A percentile compares a stretch with the other conserved stretches of the same genome.
phyloP scores from a whole-genome alignment of 1,139 yeast species.

The Petasospora fabianii region DNA sequence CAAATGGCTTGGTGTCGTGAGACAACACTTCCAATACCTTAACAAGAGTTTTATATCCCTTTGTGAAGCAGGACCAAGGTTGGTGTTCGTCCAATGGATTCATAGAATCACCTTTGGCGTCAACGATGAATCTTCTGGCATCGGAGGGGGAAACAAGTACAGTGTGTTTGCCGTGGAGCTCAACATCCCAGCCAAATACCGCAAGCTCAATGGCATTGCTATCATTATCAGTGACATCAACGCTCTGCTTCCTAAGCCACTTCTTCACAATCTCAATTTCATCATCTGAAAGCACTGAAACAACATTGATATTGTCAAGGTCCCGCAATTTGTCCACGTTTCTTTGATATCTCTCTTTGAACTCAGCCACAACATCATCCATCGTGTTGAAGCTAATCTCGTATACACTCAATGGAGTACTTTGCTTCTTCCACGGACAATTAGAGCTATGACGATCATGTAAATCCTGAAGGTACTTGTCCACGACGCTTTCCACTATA shows the following conservation, averaged over 20 bases:
- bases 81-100: conserved; percentile 32
- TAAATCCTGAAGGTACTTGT: conserved; percentile 13
- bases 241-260: conserved; percentile 11
- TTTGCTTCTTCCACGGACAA: conserved; percentile 25
- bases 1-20: not conserved
- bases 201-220: conserved; percentile 14
- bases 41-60: conserved; percentile 17
- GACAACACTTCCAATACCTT: conserved; percentile 7
- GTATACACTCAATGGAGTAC: conserved; percentile 18
- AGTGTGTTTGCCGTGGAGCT: conserved; percentile 1
- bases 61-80: conserved; percentile 30
- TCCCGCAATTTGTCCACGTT: conserved; percentile 7
- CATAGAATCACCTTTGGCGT: conserved; percentile 16
- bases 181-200: conserved; percentile 33
- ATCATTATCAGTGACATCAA: conserved; percentile 3
- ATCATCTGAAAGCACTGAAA: conserved; percentile 4
- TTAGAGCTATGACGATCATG: conserved; percentile 12
- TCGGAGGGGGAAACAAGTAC: conserved; percentile 32
- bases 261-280: conserved; percentile 1
- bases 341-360: conserved; percentile 11
- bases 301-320: conserved; percentile 1
- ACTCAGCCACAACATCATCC: conserved; percentile 10
- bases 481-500: conserved; percentile 7
- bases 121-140: conserved; percentile 32
- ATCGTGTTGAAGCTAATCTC: conserved; percentile 11